Percentiles rank a stretch among this genome's conserved stretches.
phyloP scores from a whole-genome alignment of 495 filamentous ascomycete genomes.

The Sabuloglossum arenarium region DNA sequence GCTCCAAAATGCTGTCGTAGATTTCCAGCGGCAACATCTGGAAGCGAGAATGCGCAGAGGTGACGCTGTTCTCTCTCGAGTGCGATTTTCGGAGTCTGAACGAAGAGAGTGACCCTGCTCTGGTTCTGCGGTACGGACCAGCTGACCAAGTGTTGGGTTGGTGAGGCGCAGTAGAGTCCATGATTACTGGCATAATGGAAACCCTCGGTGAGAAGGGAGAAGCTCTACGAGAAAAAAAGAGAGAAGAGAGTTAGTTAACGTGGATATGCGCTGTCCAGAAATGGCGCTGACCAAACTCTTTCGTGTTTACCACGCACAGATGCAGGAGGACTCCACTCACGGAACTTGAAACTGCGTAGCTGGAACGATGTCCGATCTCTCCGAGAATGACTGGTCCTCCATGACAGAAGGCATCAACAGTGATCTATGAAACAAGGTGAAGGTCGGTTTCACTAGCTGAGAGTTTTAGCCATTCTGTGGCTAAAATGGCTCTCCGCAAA shows the following conservation, averaged over 20 bases:
- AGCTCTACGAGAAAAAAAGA: background rate
- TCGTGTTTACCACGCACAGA: background rate
- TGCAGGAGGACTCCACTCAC: background rate
- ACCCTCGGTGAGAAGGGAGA: background rate
- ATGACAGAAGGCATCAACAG: background rate
- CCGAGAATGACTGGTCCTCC: background rate
- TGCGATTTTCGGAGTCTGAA: background rate
- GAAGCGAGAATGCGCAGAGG: constrained; percentile 8
- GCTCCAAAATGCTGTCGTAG: constrained; percentile 32
- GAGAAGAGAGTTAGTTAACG: background rate
- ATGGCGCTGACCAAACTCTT: background rate
- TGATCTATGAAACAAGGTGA: too few species aligned
- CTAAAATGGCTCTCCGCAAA: background rate
- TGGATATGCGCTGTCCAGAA: background rate
- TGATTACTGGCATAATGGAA: background rate
- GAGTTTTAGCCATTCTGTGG: background rate
- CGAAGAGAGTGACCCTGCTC: background rate
- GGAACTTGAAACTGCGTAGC: background rate
- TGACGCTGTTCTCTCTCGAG: background rate
- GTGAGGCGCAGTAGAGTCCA: background rate
- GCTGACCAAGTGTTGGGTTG: background rate
- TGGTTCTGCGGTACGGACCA: background rate
- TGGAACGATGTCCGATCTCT: background rate
- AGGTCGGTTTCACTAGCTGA: background rate
- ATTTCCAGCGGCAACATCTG: constrained; percentile 33